These are phyloP conservation scores for Dissophora globulifera DNA, from an alignment of 192 early-diverging fungal species.

Conservation along the genomic window DNA sequence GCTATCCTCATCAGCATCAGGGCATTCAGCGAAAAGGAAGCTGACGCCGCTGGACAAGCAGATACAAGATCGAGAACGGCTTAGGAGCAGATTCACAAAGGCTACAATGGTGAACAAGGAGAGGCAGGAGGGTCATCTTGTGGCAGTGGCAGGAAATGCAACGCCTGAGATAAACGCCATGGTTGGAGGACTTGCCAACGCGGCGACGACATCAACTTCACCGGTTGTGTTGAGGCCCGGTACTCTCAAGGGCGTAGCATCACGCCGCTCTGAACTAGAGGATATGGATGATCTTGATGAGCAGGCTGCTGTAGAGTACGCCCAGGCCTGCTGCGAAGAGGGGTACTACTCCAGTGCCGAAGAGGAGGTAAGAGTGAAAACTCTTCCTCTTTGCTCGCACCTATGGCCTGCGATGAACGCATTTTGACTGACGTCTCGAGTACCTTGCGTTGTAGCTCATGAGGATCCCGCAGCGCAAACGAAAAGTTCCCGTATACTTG, in stretches of 20 bases:
- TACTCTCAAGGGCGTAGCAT: slow-evolving; percentile 4
- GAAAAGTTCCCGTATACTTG: slow-evolving; percentile 18
- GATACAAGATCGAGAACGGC: background rate
- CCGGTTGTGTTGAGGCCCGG: background rate
- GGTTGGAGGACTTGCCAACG: slow-evolving; percentile 1
- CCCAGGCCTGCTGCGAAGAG: slow-evolving; percentile 3
- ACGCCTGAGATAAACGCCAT: background rate
- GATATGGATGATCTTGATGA: background rate
- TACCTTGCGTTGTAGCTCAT: slow-evolving; percentile 5
- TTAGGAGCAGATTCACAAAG: background rate
- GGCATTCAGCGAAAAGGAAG: background rate
- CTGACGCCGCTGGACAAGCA: background rate
- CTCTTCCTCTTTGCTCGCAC: background rate
- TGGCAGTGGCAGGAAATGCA: background rate
- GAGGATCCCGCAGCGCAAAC: slow-evolving; percentile 14
- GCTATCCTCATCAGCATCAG: too few species aligned
- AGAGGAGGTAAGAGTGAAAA: slow-evolving; percentile 2
- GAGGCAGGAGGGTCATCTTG: too few species aligned
- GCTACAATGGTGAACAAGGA: too few species aligned
- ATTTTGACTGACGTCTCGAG: background rate
- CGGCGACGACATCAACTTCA: slow-evolving; percentile 2
- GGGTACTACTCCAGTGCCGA: slow-evolving; percentile 1
- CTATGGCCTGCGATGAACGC: too few species aligned
- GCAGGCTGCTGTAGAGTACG: slow-evolving; percentile 3
- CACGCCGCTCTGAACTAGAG: background rate